Conservation (phyloP, 2,329 filamentous ascomycete genomes). For the Penicillium griseofulvum region DNA sequence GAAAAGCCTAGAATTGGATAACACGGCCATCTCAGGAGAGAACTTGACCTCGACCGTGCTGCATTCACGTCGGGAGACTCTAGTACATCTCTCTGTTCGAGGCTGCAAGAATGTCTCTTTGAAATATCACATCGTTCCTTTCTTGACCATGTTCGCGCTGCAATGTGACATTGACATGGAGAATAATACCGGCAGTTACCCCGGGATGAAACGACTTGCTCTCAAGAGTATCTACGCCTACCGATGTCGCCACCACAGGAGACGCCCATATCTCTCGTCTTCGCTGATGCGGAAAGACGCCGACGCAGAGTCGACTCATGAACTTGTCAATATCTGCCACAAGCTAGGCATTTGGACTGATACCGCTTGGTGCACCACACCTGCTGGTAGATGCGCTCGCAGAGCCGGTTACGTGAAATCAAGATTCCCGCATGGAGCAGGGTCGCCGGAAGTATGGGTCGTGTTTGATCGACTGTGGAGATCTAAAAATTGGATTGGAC, state of each 20-base stretch:
- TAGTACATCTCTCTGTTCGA: constrained; percentile 60
- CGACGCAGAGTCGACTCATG: constrained; percentile 60
- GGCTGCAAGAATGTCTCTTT: constrained; percentile 64
- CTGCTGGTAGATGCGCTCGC: constrained; percentile 56
- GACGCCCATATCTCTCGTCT: constrained; percentile 57
- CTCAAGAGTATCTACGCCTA: constrained; percentile 62
- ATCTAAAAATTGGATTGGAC: constrained; percentile 58
- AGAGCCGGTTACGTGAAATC: constrained; percentile 57
- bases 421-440: constrained; percentile 49
- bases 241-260: constrained; percentile 60
- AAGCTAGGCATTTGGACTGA: constrained; percentile 61
- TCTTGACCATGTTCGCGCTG: constrained; percentile 50
- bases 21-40: constrained; percentile 59
- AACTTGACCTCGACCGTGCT: constrained; percentile 56
- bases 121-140: constrained; percentile 63
- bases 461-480: constrained; percentile 61
- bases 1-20: constrained; percentile 58
- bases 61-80: constrained; percentile 52
- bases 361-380: constrained; percentile 60
- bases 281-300: constrained; percentile 57
- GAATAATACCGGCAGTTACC: constrained; percentile 35
- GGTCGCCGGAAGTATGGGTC: constrained; percentile 60
- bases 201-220: constrained; percentile 44
- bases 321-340: constrained; percentile 59
- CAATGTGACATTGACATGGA: constrained; percentile 47